Percentiles rank a stretch among this genome's conserved stretches.
phyloP scores from a whole-genome alignment of 2,329 filamentous ascomycete species.

The Albophoma yamanashiensis region DNA sequence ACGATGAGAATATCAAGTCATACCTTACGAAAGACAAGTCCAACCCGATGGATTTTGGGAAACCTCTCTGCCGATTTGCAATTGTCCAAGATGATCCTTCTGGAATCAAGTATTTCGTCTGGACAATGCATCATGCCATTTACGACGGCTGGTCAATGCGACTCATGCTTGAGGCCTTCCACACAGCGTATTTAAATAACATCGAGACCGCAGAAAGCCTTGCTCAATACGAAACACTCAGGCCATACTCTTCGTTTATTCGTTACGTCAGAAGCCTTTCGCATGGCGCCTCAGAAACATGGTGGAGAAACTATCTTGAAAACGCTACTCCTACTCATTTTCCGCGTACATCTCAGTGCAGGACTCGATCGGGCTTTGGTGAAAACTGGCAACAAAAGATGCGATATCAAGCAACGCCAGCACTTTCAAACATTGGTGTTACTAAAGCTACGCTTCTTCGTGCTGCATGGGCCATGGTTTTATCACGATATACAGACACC shows the following conservation, averaged over 20 bases:
- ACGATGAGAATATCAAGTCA: not conserved
- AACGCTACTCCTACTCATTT: not conserved
- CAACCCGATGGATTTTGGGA: not conserved
- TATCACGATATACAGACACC: constrained; percentile 4
- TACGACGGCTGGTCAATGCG: constrained; percentile 16
- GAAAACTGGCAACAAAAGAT: not conserved
- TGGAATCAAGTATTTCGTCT: constrained; percentile 7
- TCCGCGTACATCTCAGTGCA: not conserved
- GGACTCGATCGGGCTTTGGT: not conserved
- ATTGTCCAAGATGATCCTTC: not conserved
- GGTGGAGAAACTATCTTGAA: not conserved
- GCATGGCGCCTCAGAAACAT: not conserved
- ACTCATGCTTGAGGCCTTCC: constrained; percentile 6
- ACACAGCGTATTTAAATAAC: constrained; percentile 1
- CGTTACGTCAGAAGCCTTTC: not conserved
- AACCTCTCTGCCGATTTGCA: not conserved
- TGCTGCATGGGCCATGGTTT: constrained; percentile 6
- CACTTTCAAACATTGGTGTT: not conserved
- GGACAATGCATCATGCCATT: constrained; percentile 14
- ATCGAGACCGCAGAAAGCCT: not conserved
- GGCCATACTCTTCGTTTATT: not conserved
- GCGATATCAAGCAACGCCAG: not conserved
- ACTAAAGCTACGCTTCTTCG: not conserved
- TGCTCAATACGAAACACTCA: not conserved
- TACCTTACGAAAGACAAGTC: not conserved